Conservation (phyloP, 2,329 filamentous ascomycete genomes). For the Diaporthe citrichinensis region DNA sequence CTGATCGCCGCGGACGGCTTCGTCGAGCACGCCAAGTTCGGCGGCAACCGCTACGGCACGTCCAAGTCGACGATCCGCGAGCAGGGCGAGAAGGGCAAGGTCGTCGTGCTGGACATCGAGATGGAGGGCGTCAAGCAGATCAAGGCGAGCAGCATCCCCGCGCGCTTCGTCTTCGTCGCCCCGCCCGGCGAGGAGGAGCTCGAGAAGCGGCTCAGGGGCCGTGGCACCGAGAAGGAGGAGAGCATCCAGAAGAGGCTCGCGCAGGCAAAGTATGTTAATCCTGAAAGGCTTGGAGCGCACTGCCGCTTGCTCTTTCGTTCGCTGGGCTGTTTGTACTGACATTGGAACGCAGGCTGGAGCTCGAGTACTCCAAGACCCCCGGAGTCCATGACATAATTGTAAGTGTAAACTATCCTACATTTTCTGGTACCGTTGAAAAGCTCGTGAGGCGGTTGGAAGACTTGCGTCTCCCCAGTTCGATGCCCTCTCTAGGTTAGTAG, state of each 20-base stretch:
- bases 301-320: not conserved
- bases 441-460: not conserved
- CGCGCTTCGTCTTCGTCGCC: conserved; percentile 87
- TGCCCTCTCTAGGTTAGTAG: not conserved
- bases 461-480: not conserved
- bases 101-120: conserved; percentile 94
- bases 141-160: conserved; percentile 79
- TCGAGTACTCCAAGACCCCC: conserved; percentile 78
- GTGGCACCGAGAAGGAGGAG: conserved; percentile 84
- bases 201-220: conserved; percentile 79
- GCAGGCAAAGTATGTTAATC: conserved; percentile 68
- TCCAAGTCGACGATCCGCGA: conserved; percentile 84
- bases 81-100: conserved; percentile 77
- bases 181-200: conserved; percentile 83
- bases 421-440: not conserved
- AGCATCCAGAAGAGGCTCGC: conserved; percentile 76
- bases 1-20: conserved; percentile 80
- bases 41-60: conserved; percentile 89
- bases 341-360: conserved; percentile 64
- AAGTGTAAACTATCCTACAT: not conserved
- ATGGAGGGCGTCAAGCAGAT: conserved; percentile 99
- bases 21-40: conserved; percentile 88
- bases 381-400: conserved; percentile 65
- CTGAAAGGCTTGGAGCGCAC: not conserved
- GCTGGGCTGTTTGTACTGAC: conserved; percentile 11